Evolutionary conservation across 352 stramenopile species (phyloP).

Genomic region (Globisporangium polare): DNA sequence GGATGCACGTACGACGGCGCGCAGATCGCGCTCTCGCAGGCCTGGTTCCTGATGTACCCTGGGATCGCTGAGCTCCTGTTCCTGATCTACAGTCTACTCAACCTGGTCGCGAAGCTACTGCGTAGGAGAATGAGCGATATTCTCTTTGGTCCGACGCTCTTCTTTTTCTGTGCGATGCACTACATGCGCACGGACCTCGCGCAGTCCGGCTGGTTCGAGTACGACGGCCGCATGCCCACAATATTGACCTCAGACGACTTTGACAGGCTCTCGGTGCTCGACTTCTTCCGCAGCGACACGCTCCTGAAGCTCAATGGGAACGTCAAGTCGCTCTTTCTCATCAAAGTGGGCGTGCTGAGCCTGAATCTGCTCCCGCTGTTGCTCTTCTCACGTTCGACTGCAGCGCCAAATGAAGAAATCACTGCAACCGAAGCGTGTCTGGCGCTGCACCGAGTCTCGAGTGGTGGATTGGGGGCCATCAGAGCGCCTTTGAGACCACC

Average conservation of each 20-base stretch:
- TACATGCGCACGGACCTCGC: background rate
- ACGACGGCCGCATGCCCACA: background rate
- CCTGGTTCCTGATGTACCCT: slow-evolving; percentile 32
- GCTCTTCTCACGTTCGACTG: background rate
- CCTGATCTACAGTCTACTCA: slow-evolving; percentile 24
- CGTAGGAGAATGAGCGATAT: slow-evolving; percentile 21
- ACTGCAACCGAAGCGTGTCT: slow-evolving; percentile 2
- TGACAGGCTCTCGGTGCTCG: background rate
- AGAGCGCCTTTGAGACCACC: too few relatives aligned
- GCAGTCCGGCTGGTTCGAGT: slow-evolving; percentile 3
- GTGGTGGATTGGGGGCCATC: slow-evolving; percentile 5
- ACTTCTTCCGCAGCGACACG: background rate
- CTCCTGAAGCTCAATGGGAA: slow-evolving; percentile 11
- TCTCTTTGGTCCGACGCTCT: slow-evolving; percentile 20
- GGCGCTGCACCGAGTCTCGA: background rate
- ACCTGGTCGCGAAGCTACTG: slow-evolving; percentile 13
- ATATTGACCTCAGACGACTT: background rate
- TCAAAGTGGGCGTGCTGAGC: slow-evolving; percentile 2
- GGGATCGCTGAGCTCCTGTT: slow-evolving; percentile 23
- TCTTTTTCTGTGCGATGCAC: slow-evolving; percentile 17
- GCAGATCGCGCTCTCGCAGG: slow-evolving; percentile 12
- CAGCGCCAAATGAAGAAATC: background rate
- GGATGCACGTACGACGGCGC: slow-evolving; percentile 21
- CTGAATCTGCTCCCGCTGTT: slow-evolving; percentile 11
- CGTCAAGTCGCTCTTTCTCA: slow-evolving; percentile 9